Percentiles rank a stretch among this genome's conserved stretches.
Conservation (phyloP, 1,139 yeast genomes). For the Yamadazyma sp. region DNA sequence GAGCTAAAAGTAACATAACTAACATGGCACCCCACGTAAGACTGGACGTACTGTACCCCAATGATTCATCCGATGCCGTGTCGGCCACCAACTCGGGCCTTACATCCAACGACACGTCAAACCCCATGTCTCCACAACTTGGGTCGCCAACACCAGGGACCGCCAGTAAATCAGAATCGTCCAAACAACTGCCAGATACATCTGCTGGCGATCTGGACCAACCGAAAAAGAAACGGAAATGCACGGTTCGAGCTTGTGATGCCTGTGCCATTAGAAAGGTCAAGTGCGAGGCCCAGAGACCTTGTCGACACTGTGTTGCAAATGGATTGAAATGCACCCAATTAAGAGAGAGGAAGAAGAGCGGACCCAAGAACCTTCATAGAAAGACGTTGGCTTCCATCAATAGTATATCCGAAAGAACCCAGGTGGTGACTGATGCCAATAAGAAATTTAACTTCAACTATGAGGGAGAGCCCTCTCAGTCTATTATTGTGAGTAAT, state of each 20-base stretch:
- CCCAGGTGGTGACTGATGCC: constrained; percentile 8
- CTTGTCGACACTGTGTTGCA: constrained; percentile 40
- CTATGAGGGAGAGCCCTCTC: constrained; percentile 10
- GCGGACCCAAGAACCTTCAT: constrained; percentile 44
- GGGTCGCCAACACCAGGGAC: background rate
- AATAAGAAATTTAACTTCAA: constrained; percentile 12
- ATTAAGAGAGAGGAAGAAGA: constrained; percentile 38
- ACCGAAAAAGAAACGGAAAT: constrained; percentile 22
- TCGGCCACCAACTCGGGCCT: background rate
- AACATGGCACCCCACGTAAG: too few species aligned
- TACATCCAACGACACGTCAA: constrained; percentile 1
- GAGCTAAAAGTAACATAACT: too few species aligned
- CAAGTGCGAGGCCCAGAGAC: constrained; percentile 39
- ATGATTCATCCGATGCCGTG: too few species aligned
- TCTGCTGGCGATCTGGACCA: constrained; percentile 5
- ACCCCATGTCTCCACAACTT: constrained; percentile 3
- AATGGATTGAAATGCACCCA: constrained; percentile 39
- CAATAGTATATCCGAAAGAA: constrained; percentile 22
- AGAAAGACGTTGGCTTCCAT: constrained; percentile 39
- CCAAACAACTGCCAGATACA: background rate
- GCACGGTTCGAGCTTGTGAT: constrained; percentile 39
- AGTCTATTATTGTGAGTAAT: constrained; percentile 15
- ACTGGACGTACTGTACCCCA: too few species aligned
- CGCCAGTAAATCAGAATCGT: background rate
- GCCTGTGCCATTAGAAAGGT: constrained; percentile 47